Percentiles rank a stretch among this genome's conserved stretches.
phyloP scores from a whole-genome alignment of 116 monocot species.

The Phalaenopsis hybrid region DNA sequence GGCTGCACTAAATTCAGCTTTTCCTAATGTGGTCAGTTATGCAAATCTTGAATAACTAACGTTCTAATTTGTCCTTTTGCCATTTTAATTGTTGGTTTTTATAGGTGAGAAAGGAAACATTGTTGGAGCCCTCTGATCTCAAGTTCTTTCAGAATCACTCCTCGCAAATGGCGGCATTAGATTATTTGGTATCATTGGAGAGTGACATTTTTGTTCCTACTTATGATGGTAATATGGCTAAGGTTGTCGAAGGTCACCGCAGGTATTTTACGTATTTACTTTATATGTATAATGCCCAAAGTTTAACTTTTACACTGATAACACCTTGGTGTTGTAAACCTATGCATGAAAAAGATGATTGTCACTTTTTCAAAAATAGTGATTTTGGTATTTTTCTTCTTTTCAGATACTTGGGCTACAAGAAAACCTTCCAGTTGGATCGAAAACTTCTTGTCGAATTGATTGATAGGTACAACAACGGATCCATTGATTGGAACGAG shows the following conservation, averaged over 20 bases:
- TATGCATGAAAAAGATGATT: too few species aligned
- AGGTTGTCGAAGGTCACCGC: slow-evolving; percentile 85
- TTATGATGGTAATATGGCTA: slow-evolving; percentile 91
- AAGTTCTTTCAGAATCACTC: slow-evolving; percentile 69
- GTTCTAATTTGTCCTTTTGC: neutral
- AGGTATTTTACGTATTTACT: slow-evolving; percentile 26
- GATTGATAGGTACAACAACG: slow-evolving; percentile 50
- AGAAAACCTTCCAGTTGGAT: slow-evolving; percentile 56
- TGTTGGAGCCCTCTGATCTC: slow-evolving; percentile 55
- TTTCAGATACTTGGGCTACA: slow-evolving; percentile 56
- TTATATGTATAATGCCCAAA: too few species aligned
- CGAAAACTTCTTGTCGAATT: slow-evolving; percentile 52
- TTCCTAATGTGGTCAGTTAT: slow-evolving; percentile 56
- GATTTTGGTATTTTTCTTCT: neutral
- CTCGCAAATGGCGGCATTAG: slow-evolving; percentile 82
- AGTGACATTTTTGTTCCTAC: slow-evolving; percentile 85
- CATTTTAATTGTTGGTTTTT: neutral
- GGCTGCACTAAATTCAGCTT: slow-evolving; percentile 47
- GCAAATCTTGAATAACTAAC: neutral
- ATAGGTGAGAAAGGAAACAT: slow-evolving; percentile 68
- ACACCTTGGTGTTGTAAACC: too few species aligned
- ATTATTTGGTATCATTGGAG: slow-evolving; percentile 80
- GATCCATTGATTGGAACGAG: slow-evolving; percentile 54
- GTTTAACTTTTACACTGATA: too few species aligned
- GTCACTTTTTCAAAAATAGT: too few species aligned